phyloP scores from a whole-genome alignment of 208 protist genomes.

The Naegleria lovaniensis region DNA sequence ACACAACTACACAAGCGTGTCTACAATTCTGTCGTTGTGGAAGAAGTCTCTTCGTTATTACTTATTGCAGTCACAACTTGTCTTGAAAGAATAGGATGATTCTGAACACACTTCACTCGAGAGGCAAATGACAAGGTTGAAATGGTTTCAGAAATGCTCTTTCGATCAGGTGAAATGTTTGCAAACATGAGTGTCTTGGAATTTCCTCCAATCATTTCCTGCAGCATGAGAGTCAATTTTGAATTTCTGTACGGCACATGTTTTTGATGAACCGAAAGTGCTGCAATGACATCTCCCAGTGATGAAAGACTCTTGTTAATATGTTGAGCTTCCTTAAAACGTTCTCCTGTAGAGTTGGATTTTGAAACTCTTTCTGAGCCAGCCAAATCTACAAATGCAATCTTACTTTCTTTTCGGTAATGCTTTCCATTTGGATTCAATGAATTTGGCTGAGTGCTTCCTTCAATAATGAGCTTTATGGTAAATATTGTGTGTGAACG shows the following conservation, averaged over 20 bases:
- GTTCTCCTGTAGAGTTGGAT: conserved; percentile 44
- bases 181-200: conserved; percentile 18
- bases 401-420: conserved; percentile 38
- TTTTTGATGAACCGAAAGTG: conserved; percentile 49
- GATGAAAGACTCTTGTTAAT: conserved; percentile 76
- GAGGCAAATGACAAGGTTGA: conserved; percentile 78
- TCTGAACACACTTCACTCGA: conserved; percentile 69
- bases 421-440: conserved; percentile 26
- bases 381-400: conserved; percentile 55
- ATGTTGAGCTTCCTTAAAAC: conserved; percentile 67
- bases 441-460: conserved; percentile 18
- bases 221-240: conserved; percentile 3
- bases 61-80: neutral
- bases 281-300: conserved; percentile 66
- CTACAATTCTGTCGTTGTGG: too few species aligned
- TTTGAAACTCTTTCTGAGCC: conserved; percentile 49
- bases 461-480: conserved; percentile 45
- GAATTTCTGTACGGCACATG: conserved; percentile 21
- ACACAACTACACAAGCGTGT: too few species aligned
- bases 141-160: conserved; percentile 58
- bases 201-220: neutral
- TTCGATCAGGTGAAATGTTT: neutral
- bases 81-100: neutral
- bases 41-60: too few species aligned
- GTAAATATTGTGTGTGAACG: conserved; percentile 54